phyloP scores from a whole-genome alignment of 306 rosid genomes.

The Mucuna pruriens region DNA sequence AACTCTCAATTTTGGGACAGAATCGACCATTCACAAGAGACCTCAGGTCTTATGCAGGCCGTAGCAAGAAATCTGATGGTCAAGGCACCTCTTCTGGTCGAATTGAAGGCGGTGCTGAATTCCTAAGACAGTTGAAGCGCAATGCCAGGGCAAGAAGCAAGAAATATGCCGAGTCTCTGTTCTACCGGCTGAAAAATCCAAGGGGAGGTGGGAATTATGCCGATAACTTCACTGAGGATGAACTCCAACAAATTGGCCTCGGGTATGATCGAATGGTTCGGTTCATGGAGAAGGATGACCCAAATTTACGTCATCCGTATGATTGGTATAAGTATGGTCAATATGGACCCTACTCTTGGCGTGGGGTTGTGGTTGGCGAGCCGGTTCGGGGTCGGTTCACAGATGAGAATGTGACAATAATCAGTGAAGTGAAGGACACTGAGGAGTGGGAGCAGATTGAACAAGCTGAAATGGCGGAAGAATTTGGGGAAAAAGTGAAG shows the following conservation, averaged over 20 bases:
- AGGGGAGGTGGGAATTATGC: constrained; percentile 56
- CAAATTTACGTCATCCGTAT: constrained; percentile 75
- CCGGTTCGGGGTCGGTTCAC: constrained; percentile 75
- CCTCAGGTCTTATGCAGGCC: constrained; percentile 63
- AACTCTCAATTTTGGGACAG: background rate
- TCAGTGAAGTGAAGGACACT: constrained; percentile 72
- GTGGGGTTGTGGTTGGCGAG: constrained; percentile 86
- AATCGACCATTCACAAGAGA: constrained; percentile 35
- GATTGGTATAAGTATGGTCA: constrained; percentile 97
- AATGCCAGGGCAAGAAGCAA: constrained; percentile 60
- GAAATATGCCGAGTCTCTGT: constrained; percentile 69
- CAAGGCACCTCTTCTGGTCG: constrained; percentile 56
- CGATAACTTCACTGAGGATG: constrained; percentile 78
- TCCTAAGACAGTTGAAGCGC: constrained; percentile 57
- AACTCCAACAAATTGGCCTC: constrained; percentile 82
- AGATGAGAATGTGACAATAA: constrained; percentile 78
- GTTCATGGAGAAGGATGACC: constrained; percentile 93
- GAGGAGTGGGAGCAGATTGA: constrained; percentile 96
- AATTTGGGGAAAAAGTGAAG: constrained; percentile 64
- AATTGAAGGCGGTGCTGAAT: constrained; percentile 64
- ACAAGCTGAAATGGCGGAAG: constrained; percentile 74
- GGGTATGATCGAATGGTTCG: constrained; percentile 88
- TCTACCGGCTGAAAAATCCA: constrained; percentile 74
- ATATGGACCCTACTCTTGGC: constrained; percentile 88
- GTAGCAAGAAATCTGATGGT: constrained; percentile 65